Evolutionary conservation across 257 asterid genomes (phyloP).

Genomic region (Petunia axillaris): DNA sequence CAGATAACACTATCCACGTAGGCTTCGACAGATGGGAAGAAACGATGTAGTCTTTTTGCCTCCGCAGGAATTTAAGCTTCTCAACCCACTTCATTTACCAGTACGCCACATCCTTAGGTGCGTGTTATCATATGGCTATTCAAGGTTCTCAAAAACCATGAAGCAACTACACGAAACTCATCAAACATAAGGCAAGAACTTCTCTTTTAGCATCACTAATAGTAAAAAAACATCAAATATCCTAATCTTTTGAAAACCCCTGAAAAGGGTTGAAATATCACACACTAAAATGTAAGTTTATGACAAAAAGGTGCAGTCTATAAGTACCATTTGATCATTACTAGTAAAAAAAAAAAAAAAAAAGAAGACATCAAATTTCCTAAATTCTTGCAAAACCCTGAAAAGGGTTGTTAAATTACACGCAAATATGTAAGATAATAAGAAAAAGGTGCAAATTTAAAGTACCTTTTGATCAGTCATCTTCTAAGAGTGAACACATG

Average conservation of each 20-base stretch:
- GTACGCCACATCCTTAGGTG: no score
- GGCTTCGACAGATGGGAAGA: no score
- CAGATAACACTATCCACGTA: no score
- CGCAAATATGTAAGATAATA: neutral
- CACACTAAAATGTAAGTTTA: neutral
- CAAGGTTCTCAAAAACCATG: neutral
- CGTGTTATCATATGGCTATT: neutral
- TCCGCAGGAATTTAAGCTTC: no score
- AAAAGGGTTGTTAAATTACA: neutral
- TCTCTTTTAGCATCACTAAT: neutral
- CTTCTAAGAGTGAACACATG: slow-evolving; percentile 3
- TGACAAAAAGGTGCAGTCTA: neutral
- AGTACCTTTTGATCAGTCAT: slow-evolving; percentile 30
- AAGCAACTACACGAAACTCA: neutral
- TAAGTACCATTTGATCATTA: neutral
- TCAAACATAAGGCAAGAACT: neutral
- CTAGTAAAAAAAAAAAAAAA: neutral
- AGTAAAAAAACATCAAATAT: neutral
- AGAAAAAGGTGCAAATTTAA: neutral
- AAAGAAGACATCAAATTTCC: neutral
- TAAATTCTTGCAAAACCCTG: neutral
- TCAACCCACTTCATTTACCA: no score
- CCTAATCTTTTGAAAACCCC: neutral
- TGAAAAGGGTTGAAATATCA: neutral
- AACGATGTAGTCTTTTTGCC: no score